A percentile compares a stretch with the other conserved stretches of the same genome.
Evolutionary conservation across 306 rosid species (phyloP).

Genomic region (Trifolium pratense): DNA sequence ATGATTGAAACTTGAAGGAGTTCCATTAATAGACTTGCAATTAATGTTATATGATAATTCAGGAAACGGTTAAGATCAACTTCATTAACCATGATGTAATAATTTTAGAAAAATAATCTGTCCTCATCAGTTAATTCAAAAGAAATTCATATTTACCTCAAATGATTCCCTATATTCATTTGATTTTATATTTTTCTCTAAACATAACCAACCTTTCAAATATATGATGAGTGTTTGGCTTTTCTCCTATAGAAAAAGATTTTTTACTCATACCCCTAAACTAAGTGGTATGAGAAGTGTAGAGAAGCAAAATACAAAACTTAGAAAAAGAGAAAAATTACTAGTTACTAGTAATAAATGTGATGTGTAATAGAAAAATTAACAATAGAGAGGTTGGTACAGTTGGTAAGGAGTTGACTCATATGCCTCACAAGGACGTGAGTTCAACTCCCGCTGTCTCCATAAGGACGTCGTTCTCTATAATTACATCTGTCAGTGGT

Average conservation of each 20-base stretch:
- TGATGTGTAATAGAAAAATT: background rate
- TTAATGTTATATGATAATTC: conserved; percentile 37
- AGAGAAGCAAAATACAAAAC: background rate
- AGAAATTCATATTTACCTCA: conserved; percentile 16
- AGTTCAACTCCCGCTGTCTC: background rate
- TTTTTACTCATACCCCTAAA: background rate
- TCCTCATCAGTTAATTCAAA: conserved; percentile 6
- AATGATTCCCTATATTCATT: background rate
- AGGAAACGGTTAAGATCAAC: conserved; percentile 28
- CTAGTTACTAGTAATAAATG: background rate
- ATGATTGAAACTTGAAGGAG: conserved; percentile 19
- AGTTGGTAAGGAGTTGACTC: background rate
- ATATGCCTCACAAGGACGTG: too few relatives aligned
- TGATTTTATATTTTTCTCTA: conserved; percentile 1
- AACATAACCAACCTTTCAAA: conserved; percentile 6
- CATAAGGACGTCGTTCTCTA: background rate
- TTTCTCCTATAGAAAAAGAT: background rate
- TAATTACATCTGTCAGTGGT: too few relatives aligned
- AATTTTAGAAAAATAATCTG: conserved; percentile 13
- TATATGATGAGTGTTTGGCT: background rate
- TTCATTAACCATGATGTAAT: conserved; percentile 15
- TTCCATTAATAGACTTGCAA: conserved; percentile 10
- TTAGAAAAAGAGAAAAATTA: background rate
- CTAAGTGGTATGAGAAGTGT: background rate
- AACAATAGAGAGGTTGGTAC: background rate